Conservation (phyloP, 768 basidiomycete genomes). For the Hydnomerulius pinastri region DNA sequence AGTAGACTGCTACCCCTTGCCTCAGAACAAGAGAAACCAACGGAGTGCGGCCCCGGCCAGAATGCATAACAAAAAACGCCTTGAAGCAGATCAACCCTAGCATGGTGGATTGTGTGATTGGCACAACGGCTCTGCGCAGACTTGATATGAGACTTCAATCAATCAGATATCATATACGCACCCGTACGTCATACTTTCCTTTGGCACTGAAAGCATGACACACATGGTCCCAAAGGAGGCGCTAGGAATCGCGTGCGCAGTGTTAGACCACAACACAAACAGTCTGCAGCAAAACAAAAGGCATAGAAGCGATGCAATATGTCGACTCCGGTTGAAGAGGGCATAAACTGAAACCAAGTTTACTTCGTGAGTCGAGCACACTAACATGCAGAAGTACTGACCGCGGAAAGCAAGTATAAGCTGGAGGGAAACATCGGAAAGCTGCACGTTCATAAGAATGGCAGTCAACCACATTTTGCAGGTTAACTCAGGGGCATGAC, state of each 20-base stretch:
- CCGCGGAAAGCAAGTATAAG: constrained; percentile 21
- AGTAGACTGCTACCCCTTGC: constrained; percentile 48
- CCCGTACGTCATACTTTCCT: not conserved
- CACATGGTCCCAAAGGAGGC: not conserved
- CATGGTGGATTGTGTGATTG: constrained; percentile 40
- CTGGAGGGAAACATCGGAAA: constrained; percentile 18
- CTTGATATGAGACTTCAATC: not conserved
- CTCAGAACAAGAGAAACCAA: constrained; percentile 41
- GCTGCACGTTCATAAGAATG: constrained; percentile 13
- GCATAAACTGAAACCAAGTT: constrained; percentile 4
- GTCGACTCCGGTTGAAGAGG: constrained; percentile 33
- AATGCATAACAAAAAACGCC: constrained; percentile 35
- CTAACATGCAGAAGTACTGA: constrained; percentile 4
- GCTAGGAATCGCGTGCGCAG: constrained; percentile 33
- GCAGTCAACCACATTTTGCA: constrained; percentile 21
- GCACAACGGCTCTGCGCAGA: constrained; percentile 27
- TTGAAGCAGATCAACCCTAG: constrained; percentile 39
- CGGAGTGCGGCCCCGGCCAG: constrained; percentile 43
- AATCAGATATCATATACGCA: not conserved
- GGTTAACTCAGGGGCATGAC: constrained; percentile 7
- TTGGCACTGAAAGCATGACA: constrained; percentile 1
- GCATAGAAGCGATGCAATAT: constrained; percentile 16
- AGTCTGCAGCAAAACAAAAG: not conserved
- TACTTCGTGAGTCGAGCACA: not conserved
- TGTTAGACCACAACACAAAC: constrained; percentile 25